phyloP scores from a whole-genome alignment of 176 grass and related monocot genomes.

The Stipa capillata region DNA sequence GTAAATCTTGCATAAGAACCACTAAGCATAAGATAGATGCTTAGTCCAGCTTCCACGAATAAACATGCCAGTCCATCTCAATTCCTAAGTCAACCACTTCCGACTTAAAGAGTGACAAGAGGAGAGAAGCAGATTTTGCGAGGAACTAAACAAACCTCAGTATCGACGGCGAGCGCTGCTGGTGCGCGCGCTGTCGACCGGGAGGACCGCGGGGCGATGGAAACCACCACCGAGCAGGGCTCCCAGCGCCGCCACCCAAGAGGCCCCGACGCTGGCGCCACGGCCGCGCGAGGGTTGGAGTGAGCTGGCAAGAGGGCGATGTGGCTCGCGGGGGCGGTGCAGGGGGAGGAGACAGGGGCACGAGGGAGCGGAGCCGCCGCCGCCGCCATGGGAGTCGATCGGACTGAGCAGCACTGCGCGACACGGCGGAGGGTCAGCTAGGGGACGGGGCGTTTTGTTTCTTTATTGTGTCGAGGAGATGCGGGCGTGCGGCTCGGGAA shows the following conservation, averaged over 20 bases:
- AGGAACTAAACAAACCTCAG: neutral
- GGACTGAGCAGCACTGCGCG: neutral
- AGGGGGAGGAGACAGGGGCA: neutral
- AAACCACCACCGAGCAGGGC: neutral
- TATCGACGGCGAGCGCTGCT: neutral
- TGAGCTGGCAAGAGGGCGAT: neutral
- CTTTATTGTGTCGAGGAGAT: too few relatives aligned
- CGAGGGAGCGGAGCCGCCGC: neutral
- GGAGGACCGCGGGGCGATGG: neutral
- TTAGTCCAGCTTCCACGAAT: neutral
- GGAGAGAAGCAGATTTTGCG: neutral
- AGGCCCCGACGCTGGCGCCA: neutral
- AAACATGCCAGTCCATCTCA: neutral
- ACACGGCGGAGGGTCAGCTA: neutral
- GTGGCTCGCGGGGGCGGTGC: neutral
- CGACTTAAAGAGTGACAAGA: neutral
- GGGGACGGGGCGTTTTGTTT: too few relatives aligned
- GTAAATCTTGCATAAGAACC: neutral
- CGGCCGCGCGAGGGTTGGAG: neutral
- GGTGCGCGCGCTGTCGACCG: neutral
- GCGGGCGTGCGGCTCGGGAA: too few relatives aligned
- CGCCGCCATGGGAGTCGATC: conserved; percentile 26
- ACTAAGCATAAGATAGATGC: neutral
- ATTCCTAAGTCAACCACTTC: neutral
- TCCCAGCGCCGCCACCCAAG: conserved; percentile 14